These are phyloP conservation scores for Bothriochloa decipiens DNA, from an alignment of 176 grass and related monocot genomes.

Conservation along the genomic window DNA sequence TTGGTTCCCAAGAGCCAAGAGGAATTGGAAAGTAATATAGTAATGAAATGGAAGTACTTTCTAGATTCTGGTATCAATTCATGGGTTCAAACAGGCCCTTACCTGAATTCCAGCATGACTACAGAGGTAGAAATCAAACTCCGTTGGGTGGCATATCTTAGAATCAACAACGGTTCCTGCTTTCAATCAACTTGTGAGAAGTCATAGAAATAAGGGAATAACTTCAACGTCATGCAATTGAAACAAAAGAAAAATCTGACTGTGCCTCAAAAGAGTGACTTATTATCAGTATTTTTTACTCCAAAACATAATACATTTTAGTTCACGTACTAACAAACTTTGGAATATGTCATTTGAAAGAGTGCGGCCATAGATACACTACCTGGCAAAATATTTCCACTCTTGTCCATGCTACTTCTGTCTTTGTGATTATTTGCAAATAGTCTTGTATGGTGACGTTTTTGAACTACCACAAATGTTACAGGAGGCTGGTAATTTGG, in stretches of 20 bases:
- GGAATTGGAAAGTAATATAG: no score
- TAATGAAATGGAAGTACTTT: no score
- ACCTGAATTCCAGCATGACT: constrained; percentile 99
- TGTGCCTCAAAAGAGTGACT: neutral
- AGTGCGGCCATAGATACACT: constrained; percentile 30
- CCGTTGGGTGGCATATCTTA: constrained; percentile 94
- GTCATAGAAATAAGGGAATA: constrained; percentile 16
- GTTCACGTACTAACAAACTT: neutral
- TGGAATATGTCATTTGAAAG: neutral
- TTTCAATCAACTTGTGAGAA: constrained; percentile 17
- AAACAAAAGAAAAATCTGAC: neutral
- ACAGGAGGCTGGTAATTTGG: constrained; percentile 99
- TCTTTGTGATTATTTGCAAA: constrained; percentile 99
- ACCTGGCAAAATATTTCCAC: constrained; percentile 98
- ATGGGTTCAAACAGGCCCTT: neutral
- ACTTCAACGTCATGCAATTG: neutral
- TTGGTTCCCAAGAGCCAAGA: no score
- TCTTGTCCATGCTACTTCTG: constrained; percentile 91
- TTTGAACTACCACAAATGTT: constrained; percentile 99
- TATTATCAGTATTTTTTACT: neutral
- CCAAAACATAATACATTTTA: neutral
- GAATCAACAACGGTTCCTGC: constrained; percentile 98
- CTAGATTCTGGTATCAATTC: no score
- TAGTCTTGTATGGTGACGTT: constrained; percentile 94
- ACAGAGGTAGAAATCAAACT: constrained; percentile 99